Conservation (phyloP, 495 filamentous ascomycete genomes). For the Aspergillus nidulans region DNA sequence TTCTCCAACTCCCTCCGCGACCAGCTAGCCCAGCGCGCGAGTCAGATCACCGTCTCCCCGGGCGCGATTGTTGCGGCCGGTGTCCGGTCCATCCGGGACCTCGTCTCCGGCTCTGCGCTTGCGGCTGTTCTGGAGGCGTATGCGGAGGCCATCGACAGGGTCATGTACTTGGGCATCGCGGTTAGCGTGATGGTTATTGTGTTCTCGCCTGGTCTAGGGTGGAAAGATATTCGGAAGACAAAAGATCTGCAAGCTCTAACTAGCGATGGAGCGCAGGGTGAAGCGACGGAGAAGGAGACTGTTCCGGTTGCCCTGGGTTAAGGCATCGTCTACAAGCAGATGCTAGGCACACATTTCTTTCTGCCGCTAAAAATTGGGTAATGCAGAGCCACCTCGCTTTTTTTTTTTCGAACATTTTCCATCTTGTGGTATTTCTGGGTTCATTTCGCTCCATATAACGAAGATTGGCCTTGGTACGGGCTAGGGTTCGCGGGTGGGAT, state of each 20-base stretch:
- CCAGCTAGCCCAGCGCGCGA: conserved; percentile 24
- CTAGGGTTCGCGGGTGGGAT: no score
- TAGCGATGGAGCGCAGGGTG: neutral
- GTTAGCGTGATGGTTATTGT: neutral
- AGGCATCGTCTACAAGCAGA: no score
- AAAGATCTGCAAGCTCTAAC: neutral
- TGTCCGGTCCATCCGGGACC: conserved; percentile 9
- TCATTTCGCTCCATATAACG: no score
- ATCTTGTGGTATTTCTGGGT: no score
- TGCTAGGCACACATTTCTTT: no score
- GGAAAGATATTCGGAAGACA: conserved; percentile 13
- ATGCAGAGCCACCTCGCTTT: no score
- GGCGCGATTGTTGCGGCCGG: conserved; percentile 10
- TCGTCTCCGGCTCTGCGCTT: conserved; percentile 43
- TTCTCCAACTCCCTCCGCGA: conserved; percentile 1
- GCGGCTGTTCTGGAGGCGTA: conserved; percentile 56
- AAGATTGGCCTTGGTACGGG: no score
- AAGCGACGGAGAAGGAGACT: neutral
- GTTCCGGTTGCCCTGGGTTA: neutral
- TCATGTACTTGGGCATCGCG: conserved; percentile 7
- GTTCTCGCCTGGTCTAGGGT: conserved; percentile 5
- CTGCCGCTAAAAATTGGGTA: no score
- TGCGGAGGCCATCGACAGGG: conserved; percentile 26
- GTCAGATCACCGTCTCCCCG: neutral
- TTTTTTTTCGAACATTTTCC: no score